Evolutionary conservation across 176 grass and related monocot genomes (phyloP).

Genomic region (Phoenix dactylifera): DNA sequence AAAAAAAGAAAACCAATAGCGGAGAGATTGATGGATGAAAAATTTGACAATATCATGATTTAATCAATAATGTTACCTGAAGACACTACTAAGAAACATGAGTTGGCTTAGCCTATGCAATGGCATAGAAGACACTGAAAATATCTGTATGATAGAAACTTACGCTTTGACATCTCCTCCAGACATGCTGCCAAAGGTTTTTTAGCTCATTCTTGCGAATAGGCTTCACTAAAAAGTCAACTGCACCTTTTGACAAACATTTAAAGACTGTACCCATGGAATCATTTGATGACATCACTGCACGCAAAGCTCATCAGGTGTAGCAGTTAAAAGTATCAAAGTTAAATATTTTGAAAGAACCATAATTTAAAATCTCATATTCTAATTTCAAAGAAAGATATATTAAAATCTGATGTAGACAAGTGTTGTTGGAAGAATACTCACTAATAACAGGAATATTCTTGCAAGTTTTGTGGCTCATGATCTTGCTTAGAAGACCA

Average conservation of each 20-base stretch:
- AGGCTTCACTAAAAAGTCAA: constrained; percentile 97
- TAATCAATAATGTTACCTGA: too few species aligned
- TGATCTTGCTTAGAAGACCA: constrained; percentile 80
- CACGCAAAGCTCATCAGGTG: constrained; percentile 8
- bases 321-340: constrained; percentile 7
- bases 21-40: too few species aligned
- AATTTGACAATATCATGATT: too few species aligned
- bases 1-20: too few species aligned
- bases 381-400: background rate
- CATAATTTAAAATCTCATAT: background rate
- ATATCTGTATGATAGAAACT: constrained; percentile 14
- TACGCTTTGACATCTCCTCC: constrained; percentile 91
- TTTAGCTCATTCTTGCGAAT: constrained; percentile 94
- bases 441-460: constrained; percentile 93
- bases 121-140: too few species aligned
- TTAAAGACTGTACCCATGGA: constrained; percentile 80
- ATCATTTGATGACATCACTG: constrained; percentile 98
- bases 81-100: too few species aligned
- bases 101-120: too few species aligned
- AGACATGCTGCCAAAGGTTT: constrained; percentile 92
- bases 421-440: constrained; percentile 22
- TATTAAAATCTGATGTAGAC: background rate
- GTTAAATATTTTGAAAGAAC: background rate
- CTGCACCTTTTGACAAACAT: constrained; percentile 89
- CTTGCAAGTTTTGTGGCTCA: constrained; percentile 70